These are phyloP conservation scores for Aspergillus nomiae DNA, from an alignment of 2,329 filamentous ascomycete genomes.

Conservation along the genomic window DNA sequence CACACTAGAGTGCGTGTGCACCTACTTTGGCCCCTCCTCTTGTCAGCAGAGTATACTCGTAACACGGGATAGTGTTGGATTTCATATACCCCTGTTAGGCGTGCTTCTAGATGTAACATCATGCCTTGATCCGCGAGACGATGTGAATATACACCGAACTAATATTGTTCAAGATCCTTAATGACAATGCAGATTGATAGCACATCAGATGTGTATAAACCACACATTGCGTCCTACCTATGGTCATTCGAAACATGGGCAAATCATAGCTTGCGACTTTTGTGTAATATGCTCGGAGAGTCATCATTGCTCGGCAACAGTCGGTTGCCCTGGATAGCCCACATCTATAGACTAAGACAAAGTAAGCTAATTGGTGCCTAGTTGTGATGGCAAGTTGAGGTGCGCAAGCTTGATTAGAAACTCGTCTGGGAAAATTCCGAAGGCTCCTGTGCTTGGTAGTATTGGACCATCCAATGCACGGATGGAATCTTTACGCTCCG, in stretches of 20 bases:
- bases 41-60: too few species aligned
- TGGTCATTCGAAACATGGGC: not conserved
- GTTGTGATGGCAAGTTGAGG: not conserved
- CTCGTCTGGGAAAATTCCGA: not conserved
- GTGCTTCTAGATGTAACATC: not conserved
- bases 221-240: not conserved
- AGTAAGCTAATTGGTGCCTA: not conserved
- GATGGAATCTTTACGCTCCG: too few species aligned
- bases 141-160: not conserved
- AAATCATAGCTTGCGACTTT: not conserved
- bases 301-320: not conserved
- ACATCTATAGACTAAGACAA: not conserved
- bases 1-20: not conserved
- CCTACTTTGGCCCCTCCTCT: too few species aligned
- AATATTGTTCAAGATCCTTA: not conserved
- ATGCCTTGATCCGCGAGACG: not conserved
- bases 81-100: not conserved
- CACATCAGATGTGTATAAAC: not conserved
- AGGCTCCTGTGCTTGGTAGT: too few species aligned
- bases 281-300: not conserved
- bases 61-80: not conserved
- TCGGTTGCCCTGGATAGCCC: not conserved
- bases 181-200: not conserved
- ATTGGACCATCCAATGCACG: too few species aligned
- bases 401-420: not conserved